Conservation (phyloP, 495 filamentous ascomycete genomes). For the Parathielavia appendiculata region DNA sequence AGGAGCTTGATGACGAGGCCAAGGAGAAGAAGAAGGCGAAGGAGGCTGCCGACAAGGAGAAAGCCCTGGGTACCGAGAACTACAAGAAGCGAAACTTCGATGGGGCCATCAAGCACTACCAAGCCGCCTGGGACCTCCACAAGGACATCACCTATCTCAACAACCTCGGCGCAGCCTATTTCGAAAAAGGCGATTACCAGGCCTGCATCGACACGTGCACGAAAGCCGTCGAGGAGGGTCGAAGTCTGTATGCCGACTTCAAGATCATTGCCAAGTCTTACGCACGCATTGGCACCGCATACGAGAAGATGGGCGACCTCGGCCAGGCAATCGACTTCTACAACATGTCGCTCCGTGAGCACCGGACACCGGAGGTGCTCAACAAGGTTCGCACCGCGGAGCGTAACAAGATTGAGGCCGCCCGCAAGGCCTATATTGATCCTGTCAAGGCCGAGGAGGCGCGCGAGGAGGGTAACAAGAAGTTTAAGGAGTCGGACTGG, state of each 20-base stretch:
- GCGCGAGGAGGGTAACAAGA: conserved; percentile 86
- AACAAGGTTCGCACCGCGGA: conserved; percentile 91
- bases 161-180: conserved; percentile 90
- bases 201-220: conserved; percentile 80
- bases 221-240: conserved; percentile 82
- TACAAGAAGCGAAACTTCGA: conserved; percentile 99
- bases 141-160: conserved; percentile 98
- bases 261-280: conserved; percentile 97
- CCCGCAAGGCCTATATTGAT: conserved; percentile 79
- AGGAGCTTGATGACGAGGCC: conserved; percentile 72
- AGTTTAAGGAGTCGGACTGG: conserved; percentile 97
- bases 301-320: conserved; percentile 84
- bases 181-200: conserved; percentile 91
- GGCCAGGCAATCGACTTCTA: conserved; percentile 81
- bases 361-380: conserved; percentile 91
- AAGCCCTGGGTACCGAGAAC: conserved; percentile 85
- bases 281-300: conserved; percentile 80
- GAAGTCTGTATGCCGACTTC: conserved; percentile 85
- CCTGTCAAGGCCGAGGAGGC: conserved; percentile 91
- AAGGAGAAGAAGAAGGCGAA: conserved; percentile 81
- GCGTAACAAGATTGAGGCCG: conserved; percentile 72
- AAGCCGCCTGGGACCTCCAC: conserved; percentile 87
- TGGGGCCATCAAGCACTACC: conserved; percentile 89
- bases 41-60: conserved; percentile 89
- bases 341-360: conserved; percentile 89